phyloP scores from a whole-genome alignment of 768 basidiomycete genomes.

The Pulveroboletus sp. region DNA sequence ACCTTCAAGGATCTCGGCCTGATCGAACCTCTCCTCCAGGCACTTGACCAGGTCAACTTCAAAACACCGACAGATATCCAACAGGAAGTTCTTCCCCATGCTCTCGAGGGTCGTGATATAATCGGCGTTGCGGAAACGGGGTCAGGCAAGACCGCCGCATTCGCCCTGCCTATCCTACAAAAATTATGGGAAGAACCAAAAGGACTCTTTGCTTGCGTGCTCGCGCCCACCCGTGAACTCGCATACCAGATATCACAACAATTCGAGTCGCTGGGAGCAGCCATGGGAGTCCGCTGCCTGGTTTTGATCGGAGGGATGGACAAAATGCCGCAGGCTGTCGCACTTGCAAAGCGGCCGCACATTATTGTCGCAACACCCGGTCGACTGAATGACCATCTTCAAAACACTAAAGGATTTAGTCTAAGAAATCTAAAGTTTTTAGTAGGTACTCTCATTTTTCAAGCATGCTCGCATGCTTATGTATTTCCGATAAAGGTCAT shows the following conservation, averaged over 20 bases:
- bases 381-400: conserved; percentile 87
- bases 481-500: conserved; percentile 63
- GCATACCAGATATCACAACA: conserved; percentile 99
- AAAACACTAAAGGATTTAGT: conserved; percentile 96
- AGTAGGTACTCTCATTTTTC: conserved; percentile 43
- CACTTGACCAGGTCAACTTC: conserved; percentile 78
- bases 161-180: conserved; percentile 93
- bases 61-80: conserved; percentile 92
- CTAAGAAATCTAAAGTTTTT: conserved; percentile 83
- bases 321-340: conserved; percentile 85
- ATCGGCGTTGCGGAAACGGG: conserved; percentile 99
- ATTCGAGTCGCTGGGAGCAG: conserved; percentile 86
- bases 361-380: conserved; percentile 95
- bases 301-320: conserved; percentile 97
- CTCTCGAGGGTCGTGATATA: conserved; percentile 89
- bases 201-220: conserved; percentile 87
- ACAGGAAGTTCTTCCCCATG: conserved; percentile 77
- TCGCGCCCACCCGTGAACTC: conserved; percentile 97
- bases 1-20: conserved; percentile 86
- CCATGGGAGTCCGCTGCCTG: conserved; percentile 88
- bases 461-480: neutral
- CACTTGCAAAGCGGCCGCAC: conserved; percentile 91
- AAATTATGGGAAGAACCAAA: conserved; percentile 95
- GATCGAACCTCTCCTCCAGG: conserved; percentile 85
- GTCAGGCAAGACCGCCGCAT: conserved; percentile 97